A percentile compares a stretch with the other conserved stretches of the same genome.
Conservation (phyloP, 495 filamentous ascomycete genomes). For the Endocarpon pusillum region DNA sequence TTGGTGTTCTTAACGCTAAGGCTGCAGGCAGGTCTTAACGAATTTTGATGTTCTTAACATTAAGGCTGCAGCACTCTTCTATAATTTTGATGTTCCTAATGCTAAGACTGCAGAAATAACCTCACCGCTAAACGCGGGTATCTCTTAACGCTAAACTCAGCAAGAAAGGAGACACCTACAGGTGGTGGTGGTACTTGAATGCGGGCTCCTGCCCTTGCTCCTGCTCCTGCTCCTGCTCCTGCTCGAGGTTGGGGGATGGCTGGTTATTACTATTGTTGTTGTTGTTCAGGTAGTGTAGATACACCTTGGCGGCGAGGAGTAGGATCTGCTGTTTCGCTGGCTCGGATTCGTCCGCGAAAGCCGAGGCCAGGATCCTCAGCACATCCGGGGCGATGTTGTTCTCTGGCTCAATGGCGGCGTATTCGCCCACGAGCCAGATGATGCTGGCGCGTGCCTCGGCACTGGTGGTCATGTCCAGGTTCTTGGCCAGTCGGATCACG, state of each 20-base stretch:
- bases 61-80: too few species aligned
- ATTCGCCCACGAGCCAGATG: constrained; percentile 95
- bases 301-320: constrained; percentile 83
- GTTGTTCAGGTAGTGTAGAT: constrained; percentile 60
- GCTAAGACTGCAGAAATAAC: too few species aligned
- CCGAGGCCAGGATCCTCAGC: constrained; percentile 70
- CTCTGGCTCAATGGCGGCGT: constrained; percentile 56
- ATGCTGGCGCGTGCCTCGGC: constrained; percentile 80
- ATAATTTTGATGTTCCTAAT: too few species aligned
- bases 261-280: constrained; percentile 19
- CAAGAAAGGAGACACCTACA: too few species aligned
- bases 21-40: too few species aligned
- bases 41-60: too few species aligned
- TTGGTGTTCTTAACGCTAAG: too few species aligned
- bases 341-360: constrained; percentile 70
- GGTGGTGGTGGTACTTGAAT: constrained; percentile 14
- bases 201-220: too few species aligned
- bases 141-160: too few species aligned
- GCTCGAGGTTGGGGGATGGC: constrained; percentile 6
- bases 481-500: constrained; percentile 79
- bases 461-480: constrained; percentile 69
- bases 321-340: constrained; percentile 80
- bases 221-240: too few species aligned
- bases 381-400: constrained; percentile 88
- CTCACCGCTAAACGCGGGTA: too few species aligned